A percentile compares a stretch with the other conserved stretches of the same genome.
phyloP scores from a whole-genome alignment of 202 grass and related monocot species.

The Setaria italica region DNA sequence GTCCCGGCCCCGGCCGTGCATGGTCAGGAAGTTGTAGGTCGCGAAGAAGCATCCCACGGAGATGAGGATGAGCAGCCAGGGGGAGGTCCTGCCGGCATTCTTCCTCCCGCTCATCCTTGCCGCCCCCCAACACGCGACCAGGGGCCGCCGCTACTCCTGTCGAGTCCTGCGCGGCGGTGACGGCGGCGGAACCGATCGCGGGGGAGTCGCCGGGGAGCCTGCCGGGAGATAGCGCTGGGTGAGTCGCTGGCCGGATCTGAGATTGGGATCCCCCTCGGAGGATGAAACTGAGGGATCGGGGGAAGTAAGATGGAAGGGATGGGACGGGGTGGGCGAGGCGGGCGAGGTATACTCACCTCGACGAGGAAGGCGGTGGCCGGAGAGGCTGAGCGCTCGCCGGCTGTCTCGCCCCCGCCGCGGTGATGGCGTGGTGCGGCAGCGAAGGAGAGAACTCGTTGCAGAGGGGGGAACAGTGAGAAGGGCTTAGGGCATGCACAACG shows the following conservation, averaged over 20 bases:
- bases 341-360: neutral
- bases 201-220: neutral
- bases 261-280: slow-evolving; percentile 7
- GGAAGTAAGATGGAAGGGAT: neutral
- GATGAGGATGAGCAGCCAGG: slow-evolving; percentile 61
- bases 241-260: slow-evolving; percentile 29
- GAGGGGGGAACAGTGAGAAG: neutral
- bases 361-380: neutral
- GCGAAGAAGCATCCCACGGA: slow-evolving; percentile 72
- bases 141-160: neutral
- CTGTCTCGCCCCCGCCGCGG: neutral
- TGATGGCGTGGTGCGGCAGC: neutral
- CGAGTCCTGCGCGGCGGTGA: neutral
- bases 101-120: slow-evolving; percentile 65
- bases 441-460: neutral
- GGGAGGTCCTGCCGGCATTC: slow-evolving; percentile 63
- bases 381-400: neutral
- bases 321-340: neutral
- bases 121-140: slow-evolving; percentile 10
- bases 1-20: slow-evolving; percentile 49
- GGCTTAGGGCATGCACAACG: neutral
- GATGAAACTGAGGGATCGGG: neutral
- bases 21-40: slow-evolving; percentile 84
- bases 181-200: neutral
- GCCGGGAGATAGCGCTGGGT: neutral